Conservation (phyloP, 1,139 yeast species). For the Geotrichum reessii region DNA sequence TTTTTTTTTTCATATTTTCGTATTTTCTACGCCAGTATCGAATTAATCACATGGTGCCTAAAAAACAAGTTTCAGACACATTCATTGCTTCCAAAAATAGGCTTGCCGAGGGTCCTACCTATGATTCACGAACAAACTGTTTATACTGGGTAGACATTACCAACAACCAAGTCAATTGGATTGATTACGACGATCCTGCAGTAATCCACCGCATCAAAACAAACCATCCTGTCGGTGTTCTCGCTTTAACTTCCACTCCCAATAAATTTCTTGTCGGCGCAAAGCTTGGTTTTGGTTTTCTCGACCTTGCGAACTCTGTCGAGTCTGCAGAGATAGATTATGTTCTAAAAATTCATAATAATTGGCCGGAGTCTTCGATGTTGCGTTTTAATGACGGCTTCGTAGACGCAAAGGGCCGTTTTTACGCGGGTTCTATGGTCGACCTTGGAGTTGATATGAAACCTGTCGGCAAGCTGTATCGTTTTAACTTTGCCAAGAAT, state of each 20-base stretch:
- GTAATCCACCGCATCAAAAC: slow-evolving; percentile 19
- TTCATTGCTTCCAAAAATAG: slow-evolving; percentile 9
- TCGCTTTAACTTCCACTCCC: slow-evolving; percentile 32
- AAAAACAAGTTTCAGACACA: not conserved
- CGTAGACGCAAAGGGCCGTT: slow-evolving; percentile 37
- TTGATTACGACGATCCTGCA: slow-evolving; percentile 20
- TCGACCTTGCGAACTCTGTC: slow-evolving; percentile 27
- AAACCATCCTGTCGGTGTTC: slow-evolving; percentile 29
- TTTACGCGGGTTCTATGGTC: slow-evolving; percentile 33
- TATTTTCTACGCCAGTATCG: not conserved
- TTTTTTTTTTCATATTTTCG: too few species aligned
- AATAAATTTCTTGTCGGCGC: slow-evolving; percentile 31
- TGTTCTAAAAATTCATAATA: slow-evolving; percentile 20
- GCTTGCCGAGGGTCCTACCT: slow-evolving; percentile 36
- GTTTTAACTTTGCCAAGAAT: slow-evolving; percentile 31
- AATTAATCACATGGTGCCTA: not conserved
- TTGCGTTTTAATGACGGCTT: slow-evolving; percentile 35
- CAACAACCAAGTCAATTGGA: slow-evolving; percentile 29
- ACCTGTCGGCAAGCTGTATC: slow-evolving; percentile 36
- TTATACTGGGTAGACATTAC: slow-evolving; percentile 35
- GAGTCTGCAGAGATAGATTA: slow-evolving; percentile 22
- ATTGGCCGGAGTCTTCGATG: not conserved
- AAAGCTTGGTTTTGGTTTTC: slow-evolving; percentile 30
- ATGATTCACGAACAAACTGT: slow-evolving; percentile 29
- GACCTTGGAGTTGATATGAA: slow-evolving; percentile 19